These are phyloP conservation scores for Xylaria sp. DNA, from an alignment of 495 filamentous ascomycete genomes.

Conservation along the genomic window DNA sequence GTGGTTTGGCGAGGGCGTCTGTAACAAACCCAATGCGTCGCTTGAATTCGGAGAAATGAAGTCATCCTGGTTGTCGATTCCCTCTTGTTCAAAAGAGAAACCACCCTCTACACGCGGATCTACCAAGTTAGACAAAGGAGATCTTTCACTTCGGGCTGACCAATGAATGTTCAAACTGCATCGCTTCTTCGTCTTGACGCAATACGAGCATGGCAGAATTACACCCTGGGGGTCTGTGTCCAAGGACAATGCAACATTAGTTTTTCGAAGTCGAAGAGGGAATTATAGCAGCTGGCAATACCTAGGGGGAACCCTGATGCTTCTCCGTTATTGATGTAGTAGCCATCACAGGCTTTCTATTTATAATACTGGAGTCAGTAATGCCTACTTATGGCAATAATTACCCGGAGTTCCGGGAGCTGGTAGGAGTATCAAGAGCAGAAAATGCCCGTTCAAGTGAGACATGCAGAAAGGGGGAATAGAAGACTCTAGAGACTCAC, in stretches of 20 bases:
- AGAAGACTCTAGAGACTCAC: too few species aligned
- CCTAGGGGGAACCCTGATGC: neutral
- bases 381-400: too few species aligned
- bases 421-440: too few species aligned
- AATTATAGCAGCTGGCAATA: neutral
- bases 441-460: too few species aligned
- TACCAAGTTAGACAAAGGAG: neutral
- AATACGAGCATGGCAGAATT: slow-evolving; percentile 39
- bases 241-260: neutral
- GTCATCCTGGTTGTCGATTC: neutral
- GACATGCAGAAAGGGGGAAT: too few species aligned
- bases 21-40: neutral
- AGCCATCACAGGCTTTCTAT: slow-evolving; percentile 50
- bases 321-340: slow-evolving; percentile 6
- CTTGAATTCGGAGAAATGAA: neutral
- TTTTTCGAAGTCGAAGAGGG: neutral
- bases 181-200: slow-evolving; percentile 42
- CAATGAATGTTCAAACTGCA: slow-evolving; percentile 40
- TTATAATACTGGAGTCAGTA: too few species aligned
- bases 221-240: neutral
- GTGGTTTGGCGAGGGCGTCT: slow-evolving; percentile 3
- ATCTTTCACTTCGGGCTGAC: slow-evolving; percentile 20
- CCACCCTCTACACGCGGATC: neutral
- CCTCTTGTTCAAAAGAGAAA: neutral
- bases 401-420: too few species aligned